phyloP scores from a whole-genome alignment of 2,329 filamentous ascomycete species.

The Rhynchosporium graminicola region DNA sequence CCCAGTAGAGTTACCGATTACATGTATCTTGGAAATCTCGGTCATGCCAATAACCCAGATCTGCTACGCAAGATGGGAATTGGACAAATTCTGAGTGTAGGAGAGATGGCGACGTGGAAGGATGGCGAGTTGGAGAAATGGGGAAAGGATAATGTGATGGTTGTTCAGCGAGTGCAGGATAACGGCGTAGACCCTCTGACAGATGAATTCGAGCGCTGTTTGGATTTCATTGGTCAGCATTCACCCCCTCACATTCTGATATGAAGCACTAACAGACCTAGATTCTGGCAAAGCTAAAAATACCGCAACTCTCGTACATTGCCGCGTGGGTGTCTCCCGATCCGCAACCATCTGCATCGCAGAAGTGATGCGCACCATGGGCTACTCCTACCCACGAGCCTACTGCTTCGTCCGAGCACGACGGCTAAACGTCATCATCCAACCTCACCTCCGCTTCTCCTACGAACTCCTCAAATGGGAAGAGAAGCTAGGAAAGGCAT shows the following conservation, averaged over 20 bases:
- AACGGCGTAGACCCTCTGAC: constrained; percentile 94
- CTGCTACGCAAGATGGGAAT: constrained; percentile 81
- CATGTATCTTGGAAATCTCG: constrained; percentile 93
- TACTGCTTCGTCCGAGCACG: constrained; percentile 96
- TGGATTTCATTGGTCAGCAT: constrained; percentile 86
- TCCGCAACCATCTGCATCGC: constrained; percentile 98
- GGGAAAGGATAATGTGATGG: constrained; percentile 76
- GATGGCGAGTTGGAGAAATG: constrained; percentile 70
- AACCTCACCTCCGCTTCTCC: constrained; percentile 90
- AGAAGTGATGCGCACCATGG: constrained; percentile 87
- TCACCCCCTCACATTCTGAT: constrained; percentile 2
- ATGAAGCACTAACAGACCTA: constrained; percentile 44
- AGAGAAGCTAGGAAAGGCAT: constrained; percentile 61
- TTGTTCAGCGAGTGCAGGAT: constrained; percentile 86
- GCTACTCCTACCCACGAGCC: constrained; percentile 83
- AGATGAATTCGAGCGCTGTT: constrained; percentile 79
- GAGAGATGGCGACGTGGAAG: constrained; percentile 82
- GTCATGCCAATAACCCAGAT: constrained; percentile 91
- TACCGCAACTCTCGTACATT: constrained; percentile 90
- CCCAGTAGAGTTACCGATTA: constrained; percentile 88
- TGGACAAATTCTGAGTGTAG: constrained; percentile 84
- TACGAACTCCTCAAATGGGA: constrained; percentile 98
- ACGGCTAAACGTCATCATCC: constrained; percentile 94
- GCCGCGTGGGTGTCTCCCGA: constrained; percentile 90
- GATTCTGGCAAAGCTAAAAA: constrained; percentile 76